phyloP scores from a whole-genome alignment of 73 alveolate species.

The Uronychia setigera region DNA sequence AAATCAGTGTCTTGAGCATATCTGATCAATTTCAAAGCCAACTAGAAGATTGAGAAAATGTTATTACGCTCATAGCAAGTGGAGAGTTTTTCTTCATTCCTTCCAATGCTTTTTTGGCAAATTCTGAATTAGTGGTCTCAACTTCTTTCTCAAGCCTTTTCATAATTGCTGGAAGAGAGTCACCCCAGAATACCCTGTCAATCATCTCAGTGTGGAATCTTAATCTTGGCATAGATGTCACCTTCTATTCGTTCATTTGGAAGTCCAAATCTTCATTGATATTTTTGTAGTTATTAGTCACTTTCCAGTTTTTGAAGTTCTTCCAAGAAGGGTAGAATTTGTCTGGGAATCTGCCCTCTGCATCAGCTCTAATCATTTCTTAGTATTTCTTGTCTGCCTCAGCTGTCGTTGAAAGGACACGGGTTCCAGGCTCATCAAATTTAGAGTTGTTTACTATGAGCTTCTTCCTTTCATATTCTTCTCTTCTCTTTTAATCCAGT shows the following conservation, averaged over 20 bases:
- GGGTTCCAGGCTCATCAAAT: not conserved
- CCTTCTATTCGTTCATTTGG: not conserved
- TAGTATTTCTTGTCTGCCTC: not conserved
- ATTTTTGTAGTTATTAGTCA: not conserved
- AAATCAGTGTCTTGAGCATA: constrained; percentile 19
- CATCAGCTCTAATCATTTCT: not conserved
- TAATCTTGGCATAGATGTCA: no score
- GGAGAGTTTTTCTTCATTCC: constrained; percentile 22
- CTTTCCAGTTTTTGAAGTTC: not conserved
- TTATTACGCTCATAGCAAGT: constrained; percentile 24
- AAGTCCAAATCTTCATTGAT: not conserved
- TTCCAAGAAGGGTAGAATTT: not conserved
- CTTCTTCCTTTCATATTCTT: not conserved
- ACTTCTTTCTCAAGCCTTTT: constrained; percentile 21
- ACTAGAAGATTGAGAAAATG: not conserved
- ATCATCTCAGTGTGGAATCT: constrained; percentile 7
- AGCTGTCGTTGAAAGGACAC: not conserved
- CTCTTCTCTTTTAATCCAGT: not conserved
- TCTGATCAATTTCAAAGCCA: constrained; percentile 34
- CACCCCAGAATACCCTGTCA: constrained; percentile 28
- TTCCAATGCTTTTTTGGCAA: constrained; percentile 15
- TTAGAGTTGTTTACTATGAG: not conserved
- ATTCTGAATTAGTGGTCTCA: not conserved
- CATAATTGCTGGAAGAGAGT: constrained; percentile 22
- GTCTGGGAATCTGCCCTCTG: not conserved